Evolutionary conservation across 2,329 filamentous ascomycete genomes (phyloP).

Genomic region (Malbranchea cinnamomea): DNA sequence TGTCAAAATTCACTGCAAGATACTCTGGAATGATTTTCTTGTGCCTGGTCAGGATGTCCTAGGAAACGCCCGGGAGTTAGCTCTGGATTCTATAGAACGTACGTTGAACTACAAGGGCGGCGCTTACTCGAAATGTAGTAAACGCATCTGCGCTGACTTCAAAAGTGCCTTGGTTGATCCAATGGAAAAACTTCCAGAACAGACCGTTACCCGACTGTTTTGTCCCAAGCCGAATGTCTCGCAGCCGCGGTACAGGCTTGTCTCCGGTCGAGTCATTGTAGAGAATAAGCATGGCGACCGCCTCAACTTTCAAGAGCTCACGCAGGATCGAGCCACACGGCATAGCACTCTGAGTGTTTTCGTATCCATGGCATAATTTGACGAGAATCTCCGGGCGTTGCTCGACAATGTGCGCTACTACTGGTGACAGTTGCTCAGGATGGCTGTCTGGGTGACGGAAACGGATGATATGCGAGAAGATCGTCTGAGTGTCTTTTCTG

Average conservation of each 20-base stretch:
- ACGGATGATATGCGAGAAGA: conserved; percentile 88
- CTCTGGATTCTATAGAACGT: background rate
- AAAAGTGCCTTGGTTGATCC: conserved; percentile 93
- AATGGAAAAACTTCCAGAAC: conserved; percentile 94
- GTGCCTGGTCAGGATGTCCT: conserved; percentile 91
- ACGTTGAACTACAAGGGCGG: conserved; percentile 1
- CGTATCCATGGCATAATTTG: conserved; percentile 77
- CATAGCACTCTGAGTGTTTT: conserved; percentile 79
- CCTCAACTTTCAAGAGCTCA: conserved; percentile 82
- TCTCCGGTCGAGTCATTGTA: conserved; percentile 74
- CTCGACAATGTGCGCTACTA: conserved; percentile 76
- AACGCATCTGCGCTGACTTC: conserved; percentile 96
- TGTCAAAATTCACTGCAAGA: conserved; percentile 74
- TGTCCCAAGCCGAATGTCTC: conserved; percentile 59
- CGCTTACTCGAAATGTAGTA: conserved; percentile 76
- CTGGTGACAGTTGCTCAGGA: conserved; percentile 31
- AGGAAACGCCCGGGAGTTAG: no score
- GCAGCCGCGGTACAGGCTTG: conserved; percentile 60
- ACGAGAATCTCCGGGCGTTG: conserved; percentile 76
- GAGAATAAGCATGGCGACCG: conserved; percentile 76
- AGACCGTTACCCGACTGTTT: conserved; percentile 67
- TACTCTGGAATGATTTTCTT: conserved; percentile 83
- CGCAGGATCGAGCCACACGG: conserved; percentile 79
- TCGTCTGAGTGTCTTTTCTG: conserved; percentile 86
- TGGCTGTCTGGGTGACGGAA: conserved; percentile 51